phyloP scores from a whole-genome alignment of 73 alveolate species.

The Tetrahymena elliotti region DNA sequence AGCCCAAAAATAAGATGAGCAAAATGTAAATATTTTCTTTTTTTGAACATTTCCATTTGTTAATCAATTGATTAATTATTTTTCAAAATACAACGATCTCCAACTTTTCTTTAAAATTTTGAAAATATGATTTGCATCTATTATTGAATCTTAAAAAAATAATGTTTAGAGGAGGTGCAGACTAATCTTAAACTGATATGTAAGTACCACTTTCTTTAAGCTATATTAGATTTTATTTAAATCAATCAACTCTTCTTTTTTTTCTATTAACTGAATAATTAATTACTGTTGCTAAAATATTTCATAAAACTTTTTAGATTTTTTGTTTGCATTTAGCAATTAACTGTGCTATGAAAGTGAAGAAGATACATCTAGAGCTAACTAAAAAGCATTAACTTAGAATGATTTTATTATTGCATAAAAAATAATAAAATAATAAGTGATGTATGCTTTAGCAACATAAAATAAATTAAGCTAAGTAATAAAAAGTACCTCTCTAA shows the following conservation, averaged over 20 bases:
- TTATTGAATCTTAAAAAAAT: no score
- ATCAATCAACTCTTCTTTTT: neutral
- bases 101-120: neutral
- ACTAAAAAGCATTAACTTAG: neutral
- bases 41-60: neutral
- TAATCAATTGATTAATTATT: neutral
- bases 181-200: neutral
- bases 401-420: neutral
- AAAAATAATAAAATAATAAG: neutral
- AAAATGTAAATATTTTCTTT: neutral
- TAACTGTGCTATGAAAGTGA: neutral
- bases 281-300: no score
- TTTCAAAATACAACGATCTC: neutral
- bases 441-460: neutral
- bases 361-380: neutral
- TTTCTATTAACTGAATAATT: neutral
- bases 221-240: neutral
- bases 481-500: slow-evolving; percentile 80
- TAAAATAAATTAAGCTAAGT: neutral
- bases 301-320: neutral
- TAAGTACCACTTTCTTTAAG: neutral
- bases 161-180: neutral
- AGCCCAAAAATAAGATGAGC: no score
- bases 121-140: neutral
- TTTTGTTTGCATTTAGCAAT: neutral